A percentile compares a stretch with the other conserved stretches of the same genome.
phyloP scores from a whole-genome alignment of 768 basidiomycete species.

The Hericium erinaceus region DNA sequence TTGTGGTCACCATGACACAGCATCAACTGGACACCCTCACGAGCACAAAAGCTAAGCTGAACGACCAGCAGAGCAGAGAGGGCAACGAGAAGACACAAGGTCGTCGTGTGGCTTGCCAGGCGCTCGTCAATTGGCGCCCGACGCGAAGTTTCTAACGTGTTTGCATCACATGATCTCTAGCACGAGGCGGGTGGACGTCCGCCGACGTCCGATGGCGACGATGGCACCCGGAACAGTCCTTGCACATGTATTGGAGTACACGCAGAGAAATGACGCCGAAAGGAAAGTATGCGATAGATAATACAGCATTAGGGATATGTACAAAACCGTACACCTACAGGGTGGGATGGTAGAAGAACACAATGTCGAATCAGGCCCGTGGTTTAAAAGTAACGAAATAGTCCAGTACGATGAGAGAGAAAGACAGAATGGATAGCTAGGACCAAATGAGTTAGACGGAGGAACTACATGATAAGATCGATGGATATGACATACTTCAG shows the following conservation, averaged over 20 bases:
- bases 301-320: not conserved
- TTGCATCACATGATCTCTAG: conserved; percentile 9
- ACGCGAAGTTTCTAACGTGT: conserved; percentile 14
- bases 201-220: no score
- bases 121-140: not conserved
- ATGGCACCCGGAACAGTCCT: not conserved
- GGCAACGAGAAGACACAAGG: not conserved
- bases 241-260: not conserved
- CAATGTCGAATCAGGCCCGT: no score
- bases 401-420: not conserved
- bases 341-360: not conserved
- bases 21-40: not conserved
- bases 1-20: conserved; percentile 4
- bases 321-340: not conserved
- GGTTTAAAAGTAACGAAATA: not conserved
- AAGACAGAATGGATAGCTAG: not conserved
- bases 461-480: no score
- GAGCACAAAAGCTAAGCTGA: not conserved
- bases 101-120: not conserved
- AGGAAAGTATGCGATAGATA: not conserved
- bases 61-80: not conserved
- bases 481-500: no score
- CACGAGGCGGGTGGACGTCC: not conserved
- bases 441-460: not conserved
- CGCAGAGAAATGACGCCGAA: not conserved